These are phyloP conservation scores for Gaertneriomyces semiglobifer DNA, from an alignment of 192 early-diverging fungal genomes.

Conservation along the genomic window DNA sequence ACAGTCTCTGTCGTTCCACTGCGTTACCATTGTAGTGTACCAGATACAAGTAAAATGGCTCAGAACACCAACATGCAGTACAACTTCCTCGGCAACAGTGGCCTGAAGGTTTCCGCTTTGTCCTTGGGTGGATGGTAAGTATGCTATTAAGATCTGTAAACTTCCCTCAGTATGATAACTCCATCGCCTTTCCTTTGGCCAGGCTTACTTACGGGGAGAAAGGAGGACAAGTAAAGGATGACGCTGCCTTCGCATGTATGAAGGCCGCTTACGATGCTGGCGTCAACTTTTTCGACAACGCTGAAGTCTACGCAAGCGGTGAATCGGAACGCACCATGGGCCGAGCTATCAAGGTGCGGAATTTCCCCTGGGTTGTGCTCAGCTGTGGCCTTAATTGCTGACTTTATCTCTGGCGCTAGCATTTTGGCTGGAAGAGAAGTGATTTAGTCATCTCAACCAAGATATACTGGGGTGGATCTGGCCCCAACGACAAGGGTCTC, in stretches of 20 bases:
- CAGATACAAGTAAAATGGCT: slow-evolving; percentile 6
- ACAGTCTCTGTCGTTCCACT: too few relatives aligned
- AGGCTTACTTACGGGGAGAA: slow-evolving; percentile 68
- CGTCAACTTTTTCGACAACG: slow-evolving; percentile 73
- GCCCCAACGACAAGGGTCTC: slow-evolving; percentile 76
- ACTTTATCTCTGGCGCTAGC: slow-evolving; percentile 5
- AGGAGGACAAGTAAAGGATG: slow-evolving; percentile 41
- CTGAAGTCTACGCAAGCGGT: slow-evolving; percentile 57
- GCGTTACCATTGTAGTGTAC: too few relatives aligned
- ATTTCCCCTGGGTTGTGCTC: too few relatives aligned
- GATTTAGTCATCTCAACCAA: slow-evolving; percentile 79
- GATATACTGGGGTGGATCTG: slow-evolving; percentile 45
- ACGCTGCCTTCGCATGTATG: slow-evolving; percentile 63
- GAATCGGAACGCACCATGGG: slow-evolving; percentile 75
- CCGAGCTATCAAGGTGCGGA: slow-evolving; percentile 55
- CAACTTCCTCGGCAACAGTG: slow-evolving; percentile 70
- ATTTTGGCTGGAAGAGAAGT: slow-evolving; percentile 68
- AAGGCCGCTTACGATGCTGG: slow-evolving; percentile 67
- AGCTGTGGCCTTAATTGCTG: too few relatives aligned
- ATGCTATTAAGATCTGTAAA: too few relatives aligned
- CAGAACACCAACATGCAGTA: slow-evolving; percentile 66
- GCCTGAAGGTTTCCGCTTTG: slow-evolving; percentile 70
- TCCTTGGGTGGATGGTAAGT: slow-evolving; percentile 59
- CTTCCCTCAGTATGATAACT: too few relatives aligned
- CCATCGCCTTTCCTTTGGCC: not conserved